These are phyloP conservation scores for Corylus avellana DNA, from an alignment of 306 rosid genomes.

Conservation along the genomic window DNA sequence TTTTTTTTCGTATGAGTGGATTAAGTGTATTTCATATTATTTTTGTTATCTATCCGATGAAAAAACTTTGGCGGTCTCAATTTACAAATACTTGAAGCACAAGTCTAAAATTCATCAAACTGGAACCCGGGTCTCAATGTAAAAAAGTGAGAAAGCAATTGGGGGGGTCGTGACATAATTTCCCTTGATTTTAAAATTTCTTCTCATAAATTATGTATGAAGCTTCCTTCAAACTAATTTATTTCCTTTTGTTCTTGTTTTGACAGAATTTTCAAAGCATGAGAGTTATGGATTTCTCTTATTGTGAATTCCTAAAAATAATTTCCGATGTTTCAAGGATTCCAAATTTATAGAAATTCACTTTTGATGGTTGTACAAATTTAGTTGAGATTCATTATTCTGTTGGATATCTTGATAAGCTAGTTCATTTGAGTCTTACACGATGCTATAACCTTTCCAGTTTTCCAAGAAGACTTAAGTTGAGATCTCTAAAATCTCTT, in stretches of 20 bases:
- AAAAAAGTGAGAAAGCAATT: too few relatives aligned
- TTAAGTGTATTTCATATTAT: too few relatives aligned
- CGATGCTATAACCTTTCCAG: conserved; percentile 14
- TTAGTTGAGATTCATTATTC: conserved; percentile 32
- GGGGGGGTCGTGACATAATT: too few relatives aligned
- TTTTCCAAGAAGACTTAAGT: conserved; percentile 12
- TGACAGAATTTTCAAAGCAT: conserved; percentile 26
- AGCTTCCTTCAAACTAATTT: background rate
- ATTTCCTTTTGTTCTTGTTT: background rate
- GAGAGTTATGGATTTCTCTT: conserved; percentile 14
- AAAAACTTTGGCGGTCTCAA: too few relatives aligned
- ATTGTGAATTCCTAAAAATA: conserved; percentile 9
- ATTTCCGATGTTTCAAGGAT: conserved; percentile 27
- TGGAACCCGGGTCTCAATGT: too few relatives aligned
- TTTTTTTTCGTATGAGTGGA: too few relatives aligned
- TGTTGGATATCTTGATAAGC: conserved; percentile 28
- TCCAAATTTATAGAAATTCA: too few relatives aligned
- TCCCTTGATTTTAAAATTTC: background rate
- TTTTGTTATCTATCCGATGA: too few relatives aligned
- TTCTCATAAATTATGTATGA: background rate
- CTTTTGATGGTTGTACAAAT: too few relatives aligned
- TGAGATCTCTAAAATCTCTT: conserved; percentile 25
- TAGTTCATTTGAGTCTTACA: conserved; percentile 2
- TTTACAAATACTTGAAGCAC: too few relatives aligned
- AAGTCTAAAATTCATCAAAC: too few relatives aligned